Percentiles rank a stretch among this genome's conserved stretches.
These are phyloP conservation scores for Amoebophrya sp. DNA, from an alignment of 169 alveolate genomes.

Conservation along the genomic window DNA sequence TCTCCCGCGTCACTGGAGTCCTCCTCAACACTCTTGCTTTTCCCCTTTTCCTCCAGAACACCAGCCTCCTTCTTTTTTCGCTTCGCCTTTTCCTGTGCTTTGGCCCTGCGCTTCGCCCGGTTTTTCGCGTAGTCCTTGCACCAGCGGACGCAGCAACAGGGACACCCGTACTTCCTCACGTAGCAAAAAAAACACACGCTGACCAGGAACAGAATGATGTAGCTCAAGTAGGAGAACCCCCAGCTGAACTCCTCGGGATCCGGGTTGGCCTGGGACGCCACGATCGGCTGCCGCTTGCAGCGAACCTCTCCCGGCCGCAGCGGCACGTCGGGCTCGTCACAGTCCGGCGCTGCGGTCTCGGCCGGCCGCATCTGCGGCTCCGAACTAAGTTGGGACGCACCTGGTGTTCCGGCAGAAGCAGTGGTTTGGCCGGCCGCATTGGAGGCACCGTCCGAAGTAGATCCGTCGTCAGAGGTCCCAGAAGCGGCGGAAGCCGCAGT, in stretches of 20 bases:
- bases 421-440: neutral
- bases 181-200: too few species aligned
- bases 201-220: neutral
- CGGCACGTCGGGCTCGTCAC: slow-evolving; percentile 10
- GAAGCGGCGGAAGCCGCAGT: too few species aligned
- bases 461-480: too few species aligned
- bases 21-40: too few species aligned
- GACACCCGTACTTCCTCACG: neutral
- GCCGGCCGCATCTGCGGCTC: neutral
- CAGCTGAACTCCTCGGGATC: neutral
- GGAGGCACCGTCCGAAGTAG: too few species aligned
- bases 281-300: neutral
- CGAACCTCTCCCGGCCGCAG: neutral
- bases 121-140: neutral
- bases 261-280: neutral
- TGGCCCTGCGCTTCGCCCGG: neutral
- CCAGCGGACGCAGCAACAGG: neutral
- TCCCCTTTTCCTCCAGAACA: too few species aligned
- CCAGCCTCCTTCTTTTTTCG: too few species aligned
- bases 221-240: neutral
- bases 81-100: too few species aligned
- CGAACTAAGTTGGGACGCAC: neutral
- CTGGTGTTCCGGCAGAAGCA: neutral
- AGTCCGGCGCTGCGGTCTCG: neutral
- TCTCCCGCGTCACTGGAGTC: too few species aligned